Evolutionary conservation across 192 early-diverging fungal species (phyloP).

Genomic region (Spizellomyces sp.): DNA sequence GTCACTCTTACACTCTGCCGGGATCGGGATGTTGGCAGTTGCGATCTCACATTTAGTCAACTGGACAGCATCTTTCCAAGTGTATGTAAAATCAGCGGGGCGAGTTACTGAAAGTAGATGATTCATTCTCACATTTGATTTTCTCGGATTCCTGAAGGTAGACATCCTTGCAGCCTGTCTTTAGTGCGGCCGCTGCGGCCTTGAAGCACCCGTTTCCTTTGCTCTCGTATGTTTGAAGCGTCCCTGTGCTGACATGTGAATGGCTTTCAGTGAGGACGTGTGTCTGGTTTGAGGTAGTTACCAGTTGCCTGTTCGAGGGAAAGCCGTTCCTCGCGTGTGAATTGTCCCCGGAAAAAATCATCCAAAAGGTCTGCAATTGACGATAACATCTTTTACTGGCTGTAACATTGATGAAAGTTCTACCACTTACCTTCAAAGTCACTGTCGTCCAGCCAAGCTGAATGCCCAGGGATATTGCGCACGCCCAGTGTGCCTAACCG

Average conservation of each 20-base stretch:
- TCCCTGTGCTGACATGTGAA: not conserved
- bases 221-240: conserved; percentile 11
- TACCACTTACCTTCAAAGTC: no score
- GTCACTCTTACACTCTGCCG: conserved; percentile 12
- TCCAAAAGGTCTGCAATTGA: conserved; percentile 21
- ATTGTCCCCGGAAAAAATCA: conserved; percentile 17
- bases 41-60: conserved; percentile 29
- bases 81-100: not conserved
- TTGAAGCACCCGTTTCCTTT: conserved; percentile 23
- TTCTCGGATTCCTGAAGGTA: conserved; percentile 11
- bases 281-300: not conserved
- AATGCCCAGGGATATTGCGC: no score
- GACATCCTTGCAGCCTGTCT: conserved; percentile 14
- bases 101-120: not conserved
- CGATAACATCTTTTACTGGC: no score
- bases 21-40: conserved; percentile 29
- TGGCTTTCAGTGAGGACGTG: no score
- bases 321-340: conserved; percentile 21
- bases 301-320: conserved; percentile 19
- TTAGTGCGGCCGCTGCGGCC: conserved; percentile 9
- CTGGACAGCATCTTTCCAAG: conserved; percentile 17
- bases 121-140: conserved; percentile 18
- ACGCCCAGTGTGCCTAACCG: no score
- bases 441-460: no score
- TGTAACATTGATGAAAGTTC: no score